phyloP scores from a whole-genome alignment of 192 early-diverging fungal genomes.

The Mortierella antarctica region DNA sequence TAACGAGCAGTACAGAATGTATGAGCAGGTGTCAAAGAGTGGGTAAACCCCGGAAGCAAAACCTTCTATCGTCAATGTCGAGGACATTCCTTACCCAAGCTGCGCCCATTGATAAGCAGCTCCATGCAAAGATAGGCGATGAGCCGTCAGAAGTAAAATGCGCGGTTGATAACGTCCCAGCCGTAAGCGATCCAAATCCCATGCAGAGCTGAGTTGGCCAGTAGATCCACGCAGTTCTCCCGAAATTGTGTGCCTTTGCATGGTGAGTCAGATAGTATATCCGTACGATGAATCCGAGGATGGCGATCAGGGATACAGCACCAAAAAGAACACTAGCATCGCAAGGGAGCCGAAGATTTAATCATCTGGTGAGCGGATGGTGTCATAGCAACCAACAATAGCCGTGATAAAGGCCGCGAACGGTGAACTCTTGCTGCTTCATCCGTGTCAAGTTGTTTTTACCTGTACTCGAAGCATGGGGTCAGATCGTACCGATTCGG shows the following conservation, averaged over 20 bases:
- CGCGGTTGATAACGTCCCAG: not conserved
- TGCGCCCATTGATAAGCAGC: slow-evolving; percentile 9
- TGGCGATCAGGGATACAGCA: not conserved
- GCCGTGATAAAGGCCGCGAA: not conserved
- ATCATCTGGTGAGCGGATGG: not conserved
- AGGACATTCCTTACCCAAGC: slow-evolving; percentile 20
- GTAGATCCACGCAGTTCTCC: slow-evolving; percentile 34
- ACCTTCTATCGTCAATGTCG: no score
- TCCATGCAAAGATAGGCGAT: slow-evolving; percentile 6
- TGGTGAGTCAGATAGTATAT: slow-evolving; percentile 2
- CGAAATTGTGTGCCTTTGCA: slow-evolving; percentile 10
- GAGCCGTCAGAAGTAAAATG: not conserved
- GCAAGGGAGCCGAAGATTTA: not conserved
- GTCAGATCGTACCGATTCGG: slow-evolving; percentile 44
- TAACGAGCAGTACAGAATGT: not conserved
- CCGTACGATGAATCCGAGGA: not conserved
- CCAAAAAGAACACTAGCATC: slow-evolving; percentile 11
- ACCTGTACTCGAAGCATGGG: slow-evolving; percentile 49
- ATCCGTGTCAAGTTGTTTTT: not conserved
- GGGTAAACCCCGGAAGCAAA: no score
- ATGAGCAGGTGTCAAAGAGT: not conserved
- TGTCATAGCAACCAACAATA: not conserved
- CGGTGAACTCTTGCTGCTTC: not conserved
- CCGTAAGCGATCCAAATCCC: not conserved
- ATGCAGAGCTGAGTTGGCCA: slow-evolving; percentile 40